Evolutionary conservation across 257 asterid species (phyloP).

Genomic region (Pogostemon cablin): DNA sequence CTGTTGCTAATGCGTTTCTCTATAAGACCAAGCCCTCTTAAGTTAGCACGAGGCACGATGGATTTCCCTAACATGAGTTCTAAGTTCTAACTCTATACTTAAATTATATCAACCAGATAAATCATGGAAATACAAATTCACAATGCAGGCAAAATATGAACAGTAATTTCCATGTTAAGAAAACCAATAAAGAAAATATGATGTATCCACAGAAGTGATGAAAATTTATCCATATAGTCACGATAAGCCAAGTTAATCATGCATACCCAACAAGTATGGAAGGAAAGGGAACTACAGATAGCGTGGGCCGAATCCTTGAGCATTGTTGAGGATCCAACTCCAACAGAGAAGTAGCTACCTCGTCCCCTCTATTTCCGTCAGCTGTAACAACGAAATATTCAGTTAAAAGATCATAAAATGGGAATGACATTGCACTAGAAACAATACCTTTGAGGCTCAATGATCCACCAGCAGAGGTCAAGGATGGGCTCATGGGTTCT

Average conservation of each 20-base stretch:
- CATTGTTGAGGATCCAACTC: conserved; percentile 78
- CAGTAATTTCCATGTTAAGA: conserved; percentile 8
- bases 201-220: conserved; percentile 19
- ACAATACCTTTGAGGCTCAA: conserved; percentile 64
- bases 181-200: conserved; percentile 6
- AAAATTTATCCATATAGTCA: neutral
- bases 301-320: conserved; percentile 75
- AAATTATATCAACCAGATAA: conserved; percentile 1
- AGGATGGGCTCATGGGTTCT: conserved; percentile 90
- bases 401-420: conserved; percentile 29
- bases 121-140: neutral
- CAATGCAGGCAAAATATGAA: conserved; percentile 6
- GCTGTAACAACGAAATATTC: conserved; percentile 41
- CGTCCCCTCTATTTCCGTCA: conserved; percentile 79
- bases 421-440: conserved; percentile 26
- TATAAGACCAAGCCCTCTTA: neutral
- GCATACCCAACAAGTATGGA: conserved; percentile 95
- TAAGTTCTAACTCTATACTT: too few species aligned
- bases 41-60: conserved; percentile 3
- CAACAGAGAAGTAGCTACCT: conserved; percentile 51
- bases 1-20: neutral
- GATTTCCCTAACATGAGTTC: neutral
- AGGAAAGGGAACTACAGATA: conserved; percentile 92
- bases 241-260: conserved; percentile 25
- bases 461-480: conserved; percentile 64